These are phyloP conservation scores for Mortierella sp. DNA, from an alignment of 371 early-diverging fungal species.

Conservation along the genomic window DNA sequence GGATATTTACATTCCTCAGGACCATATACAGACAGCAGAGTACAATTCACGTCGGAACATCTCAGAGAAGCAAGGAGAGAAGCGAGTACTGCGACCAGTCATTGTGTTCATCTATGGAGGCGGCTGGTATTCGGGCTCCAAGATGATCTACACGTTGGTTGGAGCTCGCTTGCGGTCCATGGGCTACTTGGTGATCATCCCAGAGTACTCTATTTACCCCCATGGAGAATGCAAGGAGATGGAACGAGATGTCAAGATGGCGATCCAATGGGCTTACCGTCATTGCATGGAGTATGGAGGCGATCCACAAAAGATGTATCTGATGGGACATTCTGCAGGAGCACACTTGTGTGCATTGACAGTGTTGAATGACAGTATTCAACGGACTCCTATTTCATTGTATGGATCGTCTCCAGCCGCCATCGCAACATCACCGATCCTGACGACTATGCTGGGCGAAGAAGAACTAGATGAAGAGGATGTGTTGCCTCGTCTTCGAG, in stretches of 20 bases:
- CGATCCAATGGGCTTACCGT: conserved; percentile 69
- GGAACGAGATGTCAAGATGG: conserved; percentile 70
- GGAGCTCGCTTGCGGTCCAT: conserved; percentile 70
- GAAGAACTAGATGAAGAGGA: conserved; percentile 8
- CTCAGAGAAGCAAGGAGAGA: neutral
- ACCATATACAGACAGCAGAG: neutral
- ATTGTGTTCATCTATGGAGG: conserved; percentile 83
- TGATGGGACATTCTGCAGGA: conserved; percentile 53
- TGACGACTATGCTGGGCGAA: conserved; percentile 18
- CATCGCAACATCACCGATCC: conserved; percentile 25
- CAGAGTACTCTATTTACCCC: conserved; percentile 79
- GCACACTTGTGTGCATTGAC: conserved; percentile 43
- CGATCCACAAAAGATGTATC: conserved; percentile 32
- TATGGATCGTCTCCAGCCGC: conserved; percentile 26
- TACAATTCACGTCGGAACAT: conserved; percentile 3
- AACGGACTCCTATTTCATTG: conserved; percentile 22
- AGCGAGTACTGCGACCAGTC: conserved; percentile 59
- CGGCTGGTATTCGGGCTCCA: conserved; percentile 74
- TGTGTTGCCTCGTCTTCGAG: conserved; percentile 38
- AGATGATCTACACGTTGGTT: conserved; percentile 68
- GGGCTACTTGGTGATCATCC: conserved; percentile 80
- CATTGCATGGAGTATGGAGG: conserved; percentile 55
- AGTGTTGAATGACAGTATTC: conserved; percentile 37
- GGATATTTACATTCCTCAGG: conserved; percentile 37
- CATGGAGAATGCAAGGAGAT: conserved; percentile 65